Evolutionary conservation across 108 stramenopile species (phyloP), one percentile per base, ranked within the genome.

Genomic region (Skeletonema potamos): DNA sequence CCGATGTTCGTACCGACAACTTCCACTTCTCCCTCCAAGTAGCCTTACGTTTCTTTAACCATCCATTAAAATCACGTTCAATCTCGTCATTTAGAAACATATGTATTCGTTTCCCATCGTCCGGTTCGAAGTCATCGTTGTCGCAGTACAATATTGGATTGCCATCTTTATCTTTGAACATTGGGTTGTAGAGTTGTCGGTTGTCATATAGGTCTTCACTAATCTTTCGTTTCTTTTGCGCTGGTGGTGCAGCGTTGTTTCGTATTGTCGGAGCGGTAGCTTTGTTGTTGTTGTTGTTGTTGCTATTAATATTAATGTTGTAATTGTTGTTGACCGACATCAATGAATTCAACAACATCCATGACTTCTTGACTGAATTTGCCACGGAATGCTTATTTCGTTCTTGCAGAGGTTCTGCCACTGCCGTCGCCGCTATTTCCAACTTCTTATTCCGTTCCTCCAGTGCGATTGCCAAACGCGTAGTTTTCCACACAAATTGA

Each of bases 31-130:
- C 57, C 58, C 81, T 76, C 90, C 90, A 91, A 43, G 41, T 63
- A 10, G n/a, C 58, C 68, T 88, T 89, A 0, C 86, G 72, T 11
- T 71, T 37, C 15, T 48, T 32, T 24, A 89, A 62, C 90, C 90
- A 91, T 17, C 59, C 46, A 28, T 58, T 4, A 36, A 84, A 84
- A 2, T 64, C 60, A 46, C 30, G 26, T 32, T 64, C 63, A 72
- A 86, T 46, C 58, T 68, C 33, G 27, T 60, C 58, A 54, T 60
- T 51, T 6, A 54, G 8, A 34, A 76, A 74, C 28, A 41, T 24
- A 54, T 24, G 54, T 33, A 78, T 54, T 46, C 70, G 58, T 20
- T 30, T 65, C 6, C 88, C 84, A 68, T 86, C 88, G 27, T 85
- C 76, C 6, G 75, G 80, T 55, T 73, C 72, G 44, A 74, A 81